phyloP scores from a whole-genome alignment of 352 stramenopile genomes.

The Globisporangium cylindrosporum region DNA sequence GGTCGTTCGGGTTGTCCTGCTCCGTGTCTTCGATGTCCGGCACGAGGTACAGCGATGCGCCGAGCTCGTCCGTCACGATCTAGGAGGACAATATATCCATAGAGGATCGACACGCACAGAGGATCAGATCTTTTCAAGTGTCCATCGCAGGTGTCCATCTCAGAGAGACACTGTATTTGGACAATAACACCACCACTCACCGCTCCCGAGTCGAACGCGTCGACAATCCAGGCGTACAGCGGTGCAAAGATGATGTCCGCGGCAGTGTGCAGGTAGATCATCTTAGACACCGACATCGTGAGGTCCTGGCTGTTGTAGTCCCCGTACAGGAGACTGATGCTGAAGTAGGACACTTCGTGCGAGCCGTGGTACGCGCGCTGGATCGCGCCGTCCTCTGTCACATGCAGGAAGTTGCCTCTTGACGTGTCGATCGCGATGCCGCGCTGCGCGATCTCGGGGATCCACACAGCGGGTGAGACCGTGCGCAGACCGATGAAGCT shows the following conservation, averaged over 20 bases:
- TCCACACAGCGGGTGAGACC: constrained; percentile 25
- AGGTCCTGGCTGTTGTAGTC: constrained; percentile 22
- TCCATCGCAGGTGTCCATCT: background rate
- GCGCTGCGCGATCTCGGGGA: constrained; percentile 40
- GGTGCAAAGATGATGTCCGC: constrained; percentile 50
- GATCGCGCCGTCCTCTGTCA: constrained; percentile 41
- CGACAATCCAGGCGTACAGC: constrained; percentile 52
- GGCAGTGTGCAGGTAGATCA: constrained; percentile 46
- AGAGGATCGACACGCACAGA: too few species aligned
- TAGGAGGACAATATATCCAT: constrained; percentile 5
- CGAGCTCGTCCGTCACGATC: constrained; percentile 44
- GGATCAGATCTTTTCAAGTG: too few species aligned
- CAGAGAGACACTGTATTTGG: constrained; percentile 1
- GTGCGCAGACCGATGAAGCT: constrained; percentile 37
- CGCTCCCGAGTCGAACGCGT: constrained; percentile 42
- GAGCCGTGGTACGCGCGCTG: constrained; percentile 45
- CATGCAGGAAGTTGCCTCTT: constrained; percentile 45
- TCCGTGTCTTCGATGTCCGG: constrained; percentile 33
- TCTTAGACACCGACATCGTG: constrained; percentile 23
- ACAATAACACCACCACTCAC: constrained; percentile 14
- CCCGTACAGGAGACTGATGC: constrained; percentile 39
- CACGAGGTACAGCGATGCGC: constrained; percentile 35
- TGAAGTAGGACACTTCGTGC: constrained; percentile 45
- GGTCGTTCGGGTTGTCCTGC: constrained; percentile 39
- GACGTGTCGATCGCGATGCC: constrained; percentile 40